A percentile compares a stretch with the other conserved stretches of the same genome.
Evolutionary conservation across 495 filamentous ascomycete genomes (phyloP).

Genomic region (Tuber magnatum): DNA sequence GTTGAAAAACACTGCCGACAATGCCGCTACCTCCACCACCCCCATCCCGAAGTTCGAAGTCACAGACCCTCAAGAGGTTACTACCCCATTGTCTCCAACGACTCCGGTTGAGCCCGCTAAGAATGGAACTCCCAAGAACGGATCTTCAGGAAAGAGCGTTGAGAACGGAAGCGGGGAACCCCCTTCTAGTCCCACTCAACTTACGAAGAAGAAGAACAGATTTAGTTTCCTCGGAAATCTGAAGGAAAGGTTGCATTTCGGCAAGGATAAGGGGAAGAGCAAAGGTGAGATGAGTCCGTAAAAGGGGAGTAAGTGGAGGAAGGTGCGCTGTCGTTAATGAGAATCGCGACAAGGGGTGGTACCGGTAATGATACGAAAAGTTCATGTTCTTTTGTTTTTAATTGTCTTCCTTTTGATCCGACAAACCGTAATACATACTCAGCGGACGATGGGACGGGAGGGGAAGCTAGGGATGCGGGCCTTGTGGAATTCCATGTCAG

Average conservation of each 20-base stretch:
- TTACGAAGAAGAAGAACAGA: conserved; percentile 56
- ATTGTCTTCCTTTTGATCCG: conserved; percentile 36
- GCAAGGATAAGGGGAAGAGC: conserved; percentile 41
- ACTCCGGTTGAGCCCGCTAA: conserved; percentile 34
- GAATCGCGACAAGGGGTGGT: conserved; percentile 31
- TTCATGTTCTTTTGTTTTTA: conserved; percentile 18
- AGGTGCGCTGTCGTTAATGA: conserved; percentile 36
- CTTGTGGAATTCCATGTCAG: conserved; percentile 35
- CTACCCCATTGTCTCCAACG: conserved; percentile 25
- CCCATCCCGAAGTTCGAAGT: conserved; percentile 9
- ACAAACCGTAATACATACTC: conserved; percentile 36
- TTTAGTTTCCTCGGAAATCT: conserved; percentile 53
- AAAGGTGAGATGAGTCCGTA: conserved; percentile 39
- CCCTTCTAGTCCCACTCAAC: conserved; percentile 39
- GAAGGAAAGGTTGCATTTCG: conserved; percentile 50
- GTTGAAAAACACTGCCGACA: conserved; percentile 11
- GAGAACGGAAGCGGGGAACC: conserved; percentile 41
- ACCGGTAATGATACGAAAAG: conserved; percentile 36
- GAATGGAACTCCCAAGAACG: conserved; percentile 31
- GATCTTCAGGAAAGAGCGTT: conserved; percentile 40
- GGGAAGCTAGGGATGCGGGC: conserved; percentile 27
- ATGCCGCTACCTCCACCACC: conserved; percentile 2
- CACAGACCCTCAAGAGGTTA: conserved; percentile 6
- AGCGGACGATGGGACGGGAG: conserved; percentile 21
- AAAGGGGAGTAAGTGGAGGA: conserved; percentile 26